Evolutionary conservation across 495 filamentous ascomycete genomes (phyloP).

Genomic region (Penicillium salamii): DNA sequence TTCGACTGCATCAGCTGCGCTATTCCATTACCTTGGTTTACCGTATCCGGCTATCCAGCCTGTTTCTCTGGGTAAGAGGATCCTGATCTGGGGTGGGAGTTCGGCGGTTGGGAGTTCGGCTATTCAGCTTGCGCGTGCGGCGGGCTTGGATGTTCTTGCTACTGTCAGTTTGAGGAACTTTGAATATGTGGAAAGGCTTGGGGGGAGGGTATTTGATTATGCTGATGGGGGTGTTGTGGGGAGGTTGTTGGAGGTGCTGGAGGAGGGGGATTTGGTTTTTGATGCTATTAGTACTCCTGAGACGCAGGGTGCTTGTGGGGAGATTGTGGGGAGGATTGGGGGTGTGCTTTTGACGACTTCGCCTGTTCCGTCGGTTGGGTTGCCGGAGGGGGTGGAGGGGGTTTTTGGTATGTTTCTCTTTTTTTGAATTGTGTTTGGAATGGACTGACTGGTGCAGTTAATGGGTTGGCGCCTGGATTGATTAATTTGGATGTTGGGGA

Average conservation of each 20-base stretch:
- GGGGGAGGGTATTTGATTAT: slow-evolving; percentile 41
- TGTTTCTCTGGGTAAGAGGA: slow-evolving; percentile 15
- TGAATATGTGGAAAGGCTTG: slow-evolving; percentile 31
- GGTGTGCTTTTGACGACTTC: slow-evolving; percentile 23
- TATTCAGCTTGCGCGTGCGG: slow-evolving; percentile 33
- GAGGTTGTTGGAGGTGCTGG: slow-evolving; percentile 13
- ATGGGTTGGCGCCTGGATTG: slow-evolving; percentile 4
- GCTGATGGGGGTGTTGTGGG: slow-evolving; percentile 22
- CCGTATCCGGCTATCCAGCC: slow-evolving; percentile 19
- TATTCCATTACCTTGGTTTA: slow-evolving; percentile 40
- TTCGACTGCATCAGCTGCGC: slow-evolving; percentile 44
- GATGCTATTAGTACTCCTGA: slow-evolving; percentile 19
- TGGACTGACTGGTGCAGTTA: slow-evolving; percentile 7
- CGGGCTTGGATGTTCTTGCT: slow-evolving; percentile 34
- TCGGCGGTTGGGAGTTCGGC: slow-evolving; percentile 30
- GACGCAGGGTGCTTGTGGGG: slow-evolving; percentile 17
- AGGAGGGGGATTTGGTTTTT: slow-evolving; percentile 18
- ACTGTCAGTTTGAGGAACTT: slow-evolving; percentile 34
- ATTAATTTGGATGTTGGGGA: slow-evolving; percentile 12
- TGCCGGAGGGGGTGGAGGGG: slow-evolving; percentile 10
- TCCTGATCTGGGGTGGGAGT: slow-evolving; percentile 38
- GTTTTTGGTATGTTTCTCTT: slow-evolving; percentile 8
- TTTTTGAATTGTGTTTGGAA: too few species aligned
- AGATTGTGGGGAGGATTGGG: slow-evolving; percentile 29
- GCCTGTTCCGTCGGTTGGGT: neutral